Evolutionary conservation across 176 grass and related monocot genomes (phyloP), one percentile per base, ranked within the genome.

Genomic region (Luzula sylvatica): DNA sequence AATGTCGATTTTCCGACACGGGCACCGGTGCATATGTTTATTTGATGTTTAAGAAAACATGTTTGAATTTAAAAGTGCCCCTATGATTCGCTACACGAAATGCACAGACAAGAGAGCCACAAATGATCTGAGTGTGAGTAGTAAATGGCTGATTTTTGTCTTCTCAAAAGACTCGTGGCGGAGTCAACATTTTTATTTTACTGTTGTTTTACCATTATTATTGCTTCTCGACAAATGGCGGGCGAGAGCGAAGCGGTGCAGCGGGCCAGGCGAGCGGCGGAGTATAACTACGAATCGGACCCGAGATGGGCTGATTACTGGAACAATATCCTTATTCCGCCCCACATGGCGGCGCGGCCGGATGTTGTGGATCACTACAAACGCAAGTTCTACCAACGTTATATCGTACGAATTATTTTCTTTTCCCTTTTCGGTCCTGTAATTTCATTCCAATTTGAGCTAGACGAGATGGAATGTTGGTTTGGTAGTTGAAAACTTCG

Each of bases 221-320:
- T 18, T 64, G 3, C 41, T 43, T 9, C 15, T 18, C 72, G 24
- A 47, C 38, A 68, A n/a, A 35, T 26, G 39, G 28, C 50, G 41
- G 61, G 55, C 30, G 81, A 38, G 24, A 50, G 21, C 43, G 75
- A 29, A 52, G 58, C 21, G 29, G 90, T 83, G 58, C 70, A 78
- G 70, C 43, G 68, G 30, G 58, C 88, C 46, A 89, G 85, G 77
- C 70, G 67, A 67, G 75, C 84, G 44, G 81, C 74, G 65, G 67
- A 70, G 71, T 96, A 89, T 74, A 80, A 96, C 59, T 96, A 89
- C 90, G 90, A 89, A 50, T 78, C 61, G 48, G 90, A 96, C 47
- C 54, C 81, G 22, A 80, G 90, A 75, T 96, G 90, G 84, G 77
- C 81, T 4, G 90, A 80, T n/a, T 96, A 89, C 85, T 89, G 85